Base-by-base conservation (phyloP, 108 stramenopile species). In the Hondaea fermentalgiana region DNA sequence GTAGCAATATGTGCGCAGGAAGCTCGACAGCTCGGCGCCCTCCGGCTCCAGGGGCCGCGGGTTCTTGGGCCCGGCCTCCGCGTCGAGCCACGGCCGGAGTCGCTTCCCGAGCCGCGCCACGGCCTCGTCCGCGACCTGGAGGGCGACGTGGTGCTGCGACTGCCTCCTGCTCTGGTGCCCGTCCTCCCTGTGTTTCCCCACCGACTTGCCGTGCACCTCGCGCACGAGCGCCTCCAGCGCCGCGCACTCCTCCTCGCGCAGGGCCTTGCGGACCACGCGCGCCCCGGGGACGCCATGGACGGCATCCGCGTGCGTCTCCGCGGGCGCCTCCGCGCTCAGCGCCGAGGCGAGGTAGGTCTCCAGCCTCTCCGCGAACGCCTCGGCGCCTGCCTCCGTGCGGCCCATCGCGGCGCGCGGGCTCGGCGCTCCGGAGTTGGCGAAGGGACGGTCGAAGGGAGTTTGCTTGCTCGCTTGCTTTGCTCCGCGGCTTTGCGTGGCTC, bases 1-100 rank as follows among this genome's bases (percentile, higher is more conserved):
- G 76, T 83, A 83, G 76, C 76, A 83, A 23, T 83, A 83, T 17
- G 76, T 53, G 19, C 76, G 45, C 76, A 83, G 3, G 51, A 83
- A 83, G 51, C 51, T 83, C 25, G 76, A 83, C 43, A 83, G 49
- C 28, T 83, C 76, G 16, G 2, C 28, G 51, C 76, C 76, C 51
- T 47, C 76, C 14, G 0, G 23, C 51, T 83, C 76, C 10, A 83
- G 5, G 16, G 6, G 6, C 49, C 23, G 12, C 76, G n/a, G n/a
- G 51, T 21, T 25, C 49, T 83, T 53, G 25, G 76, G 76, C 16
- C 76, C 76, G 49, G 76, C 76, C 19, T n/a, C n/a, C 0, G 19
- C 51, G 76, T 47, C 76, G n/a, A 83, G 28, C n/a, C 45, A 53
- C 28, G 45, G 49, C 19, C 76, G 45, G 10, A 83, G 76, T 21